Evolutionary conservation across 768 basidiomycete genomes (phyloP).

Genomic region (Rubroboletus satanas): DNA sequence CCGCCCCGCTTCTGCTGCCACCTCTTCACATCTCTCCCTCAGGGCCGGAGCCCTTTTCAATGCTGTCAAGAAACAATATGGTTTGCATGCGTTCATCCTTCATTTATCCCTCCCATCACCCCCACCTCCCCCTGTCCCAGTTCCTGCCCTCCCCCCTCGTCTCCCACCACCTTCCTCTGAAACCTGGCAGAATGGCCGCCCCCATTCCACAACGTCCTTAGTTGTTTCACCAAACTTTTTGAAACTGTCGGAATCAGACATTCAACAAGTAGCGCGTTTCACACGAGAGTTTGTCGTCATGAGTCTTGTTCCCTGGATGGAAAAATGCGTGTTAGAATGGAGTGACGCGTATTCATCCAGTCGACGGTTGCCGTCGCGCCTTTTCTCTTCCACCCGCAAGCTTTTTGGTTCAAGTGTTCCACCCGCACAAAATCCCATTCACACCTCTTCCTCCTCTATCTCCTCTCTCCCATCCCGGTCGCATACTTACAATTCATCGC

Average conservation of each 20-base stretch:
- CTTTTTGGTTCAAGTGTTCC: slow-evolving; percentile 67
- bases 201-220: not conserved
- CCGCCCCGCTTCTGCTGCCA: not conserved
- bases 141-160: slow-evolving; percentile 62
- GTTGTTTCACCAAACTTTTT: slow-evolving; percentile 34
- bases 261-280: slow-evolving; percentile 70
- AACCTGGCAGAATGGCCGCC: slow-evolving; percentile 18
- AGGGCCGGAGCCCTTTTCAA: slow-evolving; percentile 80
- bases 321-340: slow-evolving; percentile 89
- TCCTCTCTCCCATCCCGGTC: slow-evolving; percentile 36
- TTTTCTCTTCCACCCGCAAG: slow-evolving; percentile 84
- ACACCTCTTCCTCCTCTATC: slow-evolving; percentile 37
- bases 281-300: slow-evolving; percentile 84
- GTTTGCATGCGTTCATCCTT: slow-evolving; percentile 72
- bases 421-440: slow-evolving; percentile 41
- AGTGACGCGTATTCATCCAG: slow-evolving; percentile 84
- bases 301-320: slow-evolving; percentile 96
- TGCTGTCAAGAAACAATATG: slow-evolving; percentile 84
- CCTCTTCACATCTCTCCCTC: slow-evolving; percentile 7
- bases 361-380: slow-evolving; percentile 71
- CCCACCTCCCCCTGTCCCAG: slow-evolving; percentile 62
- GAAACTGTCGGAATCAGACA: slow-evolving; percentile 64
- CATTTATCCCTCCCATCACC: slow-evolving; percentile 57
- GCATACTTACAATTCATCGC: slow-evolving; percentile 36
- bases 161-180: slow-evolving; percentile 48